Conservation (phyloP, 2,329 filamentous ascomycete species). For the Aureobasidium sp. region DNA sequence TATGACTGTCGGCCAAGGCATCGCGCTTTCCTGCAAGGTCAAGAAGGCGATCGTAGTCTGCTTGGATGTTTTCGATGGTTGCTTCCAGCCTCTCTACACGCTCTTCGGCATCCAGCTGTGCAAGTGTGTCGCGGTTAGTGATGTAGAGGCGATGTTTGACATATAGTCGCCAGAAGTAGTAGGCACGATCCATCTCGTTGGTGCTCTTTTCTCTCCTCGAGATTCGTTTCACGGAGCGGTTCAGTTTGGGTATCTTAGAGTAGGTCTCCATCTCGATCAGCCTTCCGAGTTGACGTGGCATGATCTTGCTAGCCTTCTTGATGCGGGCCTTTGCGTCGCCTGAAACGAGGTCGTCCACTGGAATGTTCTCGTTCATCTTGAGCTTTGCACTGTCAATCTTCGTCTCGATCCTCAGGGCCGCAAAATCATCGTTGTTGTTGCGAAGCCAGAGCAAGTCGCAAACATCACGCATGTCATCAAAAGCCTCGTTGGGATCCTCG, state of each 20-base stretch:
- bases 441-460: conserved; percentile 64
- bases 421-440: conserved; percentile 32
- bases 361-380: conserved; percentile 45
- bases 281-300: conserved; percentile 66
- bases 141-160: conserved; percentile 72
- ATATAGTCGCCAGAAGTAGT: conserved; percentile 65
- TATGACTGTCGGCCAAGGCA: neutral
- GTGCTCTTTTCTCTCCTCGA: conserved; percentile 40
- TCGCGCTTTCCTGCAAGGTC: conserved; percentile 36
- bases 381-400: conserved; percentile 43
- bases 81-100: conserved; percentile 66
- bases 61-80: conserved; percentile 60
- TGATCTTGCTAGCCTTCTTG: conserved; percentile 61
- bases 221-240: conserved; percentile 43
- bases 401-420: conserved; percentile 43
- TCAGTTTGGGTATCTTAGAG: conserved; percentile 44
- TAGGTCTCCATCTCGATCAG: conserved; percentile 70
- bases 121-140: conserved; percentile 65
- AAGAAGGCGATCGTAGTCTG: conserved; percentile 65
- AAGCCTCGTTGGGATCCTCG: conserved; percentile 85
- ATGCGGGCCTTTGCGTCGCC: conserved; percentile 48
- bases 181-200: conserved; percentile 54
- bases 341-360: conserved; percentile 52
- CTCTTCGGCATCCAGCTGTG: conserved; percentile 61
- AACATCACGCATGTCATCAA: conserved; percentile 71